These are phyloP conservation scores for Globisporangium splendens DNA, from an alignment of 352 stramenopile genomes.

Conservation along the genomic window DNA sequence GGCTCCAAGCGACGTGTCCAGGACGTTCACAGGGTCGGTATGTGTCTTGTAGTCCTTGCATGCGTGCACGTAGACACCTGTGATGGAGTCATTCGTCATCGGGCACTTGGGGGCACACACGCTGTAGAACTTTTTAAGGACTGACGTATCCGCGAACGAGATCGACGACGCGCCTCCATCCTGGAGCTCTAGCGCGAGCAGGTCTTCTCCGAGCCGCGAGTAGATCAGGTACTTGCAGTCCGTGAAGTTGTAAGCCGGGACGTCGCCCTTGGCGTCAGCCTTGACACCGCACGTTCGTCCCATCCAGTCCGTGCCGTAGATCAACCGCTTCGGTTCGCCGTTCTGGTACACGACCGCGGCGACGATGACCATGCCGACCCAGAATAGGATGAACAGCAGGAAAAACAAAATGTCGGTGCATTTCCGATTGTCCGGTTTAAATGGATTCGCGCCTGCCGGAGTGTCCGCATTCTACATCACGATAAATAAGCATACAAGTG, in stretches of 20 bases:
- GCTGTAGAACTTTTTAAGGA: constrained; percentile 41
- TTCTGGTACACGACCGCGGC: constrained; percentile 55
- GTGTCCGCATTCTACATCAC: constrained; percentile 4
- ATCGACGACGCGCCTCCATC: constrained; percentile 8
- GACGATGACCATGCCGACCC: constrained; percentile 66
- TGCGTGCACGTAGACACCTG: constrained; percentile 51
- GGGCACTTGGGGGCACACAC: constrained; percentile 51
- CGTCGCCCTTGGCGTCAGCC: constrained; percentile 31
- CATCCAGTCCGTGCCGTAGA: constrained; percentile 76
- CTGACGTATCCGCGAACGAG: constrained; percentile 19
- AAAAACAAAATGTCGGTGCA: constrained; percentile 72
- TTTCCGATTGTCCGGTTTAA: constrained; percentile 68
- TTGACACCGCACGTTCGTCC: constrained; percentile 61
- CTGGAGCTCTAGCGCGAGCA: constrained; percentile 24
- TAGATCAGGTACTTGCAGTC: constrained; percentile 71
- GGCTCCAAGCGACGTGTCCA: constrained; percentile 17
- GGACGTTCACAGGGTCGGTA: constrained; percentile 32
- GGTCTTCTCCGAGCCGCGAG: constrained; percentile 57
- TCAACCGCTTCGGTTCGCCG: constrained; percentile 66
- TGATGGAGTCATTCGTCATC: constrained; percentile 30
- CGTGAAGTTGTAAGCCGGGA: constrained; percentile 63
- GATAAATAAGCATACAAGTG: no score
- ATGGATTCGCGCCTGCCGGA: constrained; percentile 45
- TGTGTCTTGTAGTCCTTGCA: constrained; percentile 48
- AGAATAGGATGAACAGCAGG: constrained; percentile 56